A percentile compares a stretch with the other conserved stretches of the same genome.
phyloP scores from a whole-genome alignment of 306 rosid species.

The Sphenostylis stenocarpa region DNA sequence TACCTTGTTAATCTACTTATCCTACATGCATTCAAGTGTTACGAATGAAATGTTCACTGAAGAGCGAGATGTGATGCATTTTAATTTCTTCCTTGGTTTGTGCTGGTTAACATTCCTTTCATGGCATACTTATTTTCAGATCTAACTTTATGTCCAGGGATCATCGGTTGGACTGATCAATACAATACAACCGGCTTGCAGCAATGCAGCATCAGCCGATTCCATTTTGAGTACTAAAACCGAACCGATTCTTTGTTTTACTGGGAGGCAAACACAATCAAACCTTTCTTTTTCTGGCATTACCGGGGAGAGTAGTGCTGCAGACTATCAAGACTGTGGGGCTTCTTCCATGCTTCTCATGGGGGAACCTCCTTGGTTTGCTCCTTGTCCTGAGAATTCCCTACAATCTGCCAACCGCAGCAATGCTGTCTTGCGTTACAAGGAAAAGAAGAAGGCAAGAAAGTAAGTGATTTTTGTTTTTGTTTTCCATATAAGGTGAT shows the following conservation, averaged over 20 bases:
- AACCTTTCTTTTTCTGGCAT: slow-evolving; percentile 76
- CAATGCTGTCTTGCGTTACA: slow-evolving; percentile 91
- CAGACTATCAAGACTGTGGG: slow-evolving; percentile 85
- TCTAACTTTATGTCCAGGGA: slow-evolving; percentile 51
- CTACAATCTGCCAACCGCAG: slow-evolving; percentile 75
- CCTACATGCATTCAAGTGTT: background rate
- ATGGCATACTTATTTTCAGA: slow-evolving; percentile 16
- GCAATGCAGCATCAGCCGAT: slow-evolving; percentile 85
- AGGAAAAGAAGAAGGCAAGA: slow-evolving; percentile 89
- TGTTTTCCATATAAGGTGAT: no score
- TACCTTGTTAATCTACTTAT: background rate
- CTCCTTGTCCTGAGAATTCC: slow-evolving; percentile 68
- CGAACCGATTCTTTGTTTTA: slow-evolving; percentile 63
- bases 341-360: slow-evolving; percentile 75
- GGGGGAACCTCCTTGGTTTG: slow-evolving; percentile 95
- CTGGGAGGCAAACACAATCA: slow-evolving; percentile 58
- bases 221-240: slow-evolving; percentile 77
- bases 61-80: background rate
- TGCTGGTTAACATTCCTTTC: slow-evolving; percentile 3
- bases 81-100: background rate
- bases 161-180: slow-evolving; percentile 48
- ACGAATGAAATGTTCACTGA: slow-evolving; percentile 2
- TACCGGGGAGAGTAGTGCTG: slow-evolving; percentile 58
- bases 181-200: slow-evolving; percentile 61
- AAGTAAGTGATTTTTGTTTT: no score